Percentiles rank a stretch among this genome's conserved stretches.
Conservation (phyloP, 305 asterid species). For the Nicotiana rustica region DNA sequence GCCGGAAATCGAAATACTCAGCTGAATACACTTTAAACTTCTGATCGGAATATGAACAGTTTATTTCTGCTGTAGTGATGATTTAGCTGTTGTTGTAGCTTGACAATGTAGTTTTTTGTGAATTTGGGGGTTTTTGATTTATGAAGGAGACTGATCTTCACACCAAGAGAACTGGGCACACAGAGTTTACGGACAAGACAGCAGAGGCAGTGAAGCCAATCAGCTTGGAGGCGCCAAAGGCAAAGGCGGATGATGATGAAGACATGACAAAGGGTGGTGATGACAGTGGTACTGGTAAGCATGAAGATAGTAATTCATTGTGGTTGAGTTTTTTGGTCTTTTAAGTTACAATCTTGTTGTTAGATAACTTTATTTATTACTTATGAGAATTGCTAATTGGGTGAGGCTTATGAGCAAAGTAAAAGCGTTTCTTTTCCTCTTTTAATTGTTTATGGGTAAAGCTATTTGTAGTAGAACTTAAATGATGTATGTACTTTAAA, state of each 20-base stretch:
- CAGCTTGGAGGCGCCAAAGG: slow-evolving; percentile 81
- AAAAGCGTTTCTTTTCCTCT: slow-evolving; percentile 24
- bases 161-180: slow-evolving; percentile 94
- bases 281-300: slow-evolving; percentile 56
- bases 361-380: slow-evolving; percentile 2
- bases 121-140: slow-evolving; percentile 10
- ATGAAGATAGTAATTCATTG: slow-evolving; percentile 61
- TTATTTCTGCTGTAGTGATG: background rate
- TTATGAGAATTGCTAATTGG: background rate
- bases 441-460: background rate
- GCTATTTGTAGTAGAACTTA: slow-evolving; percentile 9
- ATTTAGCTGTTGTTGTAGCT: background rate
- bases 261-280: slow-evolving; percentile 71
- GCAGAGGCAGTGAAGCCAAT: slow-evolving; percentile 78
- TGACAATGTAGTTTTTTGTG: slow-evolving; percentile 26
- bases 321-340: slow-evolving; percentile 23
- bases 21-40: background rate
- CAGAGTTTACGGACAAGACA: slow-evolving; percentile 86
- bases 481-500: background rate
- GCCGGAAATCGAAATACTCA: background rate
- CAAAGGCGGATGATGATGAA: slow-evolving; percentile 52
- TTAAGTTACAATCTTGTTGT: slow-evolving; percentile 5
- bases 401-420: slow-evolving; percentile 20
- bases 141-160: slow-evolving; percentile 89
- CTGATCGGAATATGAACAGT: background rate